These are phyloP conservation scores for Xylariaceae sp. DNA, from an alignment of 2,329 filamentous ascomycete species.

Conservation along the genomic window DNA sequence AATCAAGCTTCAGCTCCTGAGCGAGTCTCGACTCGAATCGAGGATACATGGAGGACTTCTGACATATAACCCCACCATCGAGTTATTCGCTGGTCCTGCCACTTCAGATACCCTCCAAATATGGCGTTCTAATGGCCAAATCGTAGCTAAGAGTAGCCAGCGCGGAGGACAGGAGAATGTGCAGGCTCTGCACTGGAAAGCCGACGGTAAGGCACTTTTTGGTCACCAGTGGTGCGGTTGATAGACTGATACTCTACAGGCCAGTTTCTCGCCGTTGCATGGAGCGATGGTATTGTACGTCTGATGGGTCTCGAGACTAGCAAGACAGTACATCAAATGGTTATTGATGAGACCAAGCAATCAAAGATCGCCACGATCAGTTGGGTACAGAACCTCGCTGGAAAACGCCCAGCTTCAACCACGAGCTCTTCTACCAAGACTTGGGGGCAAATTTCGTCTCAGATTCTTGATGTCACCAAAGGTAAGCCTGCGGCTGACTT, in stretches of 20 bases:
- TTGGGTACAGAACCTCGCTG: constrained; percentile 47
- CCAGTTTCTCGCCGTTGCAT: constrained; percentile 75
- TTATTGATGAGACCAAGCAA: constrained; percentile 42
- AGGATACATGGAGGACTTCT: constrained; percentile 56
- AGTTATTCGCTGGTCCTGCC: constrained; percentile 73
- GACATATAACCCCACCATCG: constrained; percentile 78
- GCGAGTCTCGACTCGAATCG: constrained; percentile 55
- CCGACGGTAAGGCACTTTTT: constrained; percentile 50
- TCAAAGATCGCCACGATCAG: constrained; percentile 49
- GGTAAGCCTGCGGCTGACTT: constrained; percentile 46
- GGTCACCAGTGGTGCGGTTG: neutral
- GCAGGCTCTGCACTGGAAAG: constrained; percentile 59
- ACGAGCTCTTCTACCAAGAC: constrained; percentile 19
- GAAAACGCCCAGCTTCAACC: constrained; percentile 23
- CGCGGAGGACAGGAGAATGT: constrained; percentile 39
- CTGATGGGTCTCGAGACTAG: constrained; percentile 75
- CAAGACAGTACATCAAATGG: constrained; percentile 73
- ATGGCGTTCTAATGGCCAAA: constrained; percentile 73
- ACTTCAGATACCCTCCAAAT: constrained; percentile 67
- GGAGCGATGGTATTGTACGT: constrained; percentile 75
- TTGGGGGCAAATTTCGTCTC: constrained; percentile 30
- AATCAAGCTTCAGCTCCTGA: constrained; percentile 44
- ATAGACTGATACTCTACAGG: constrained; percentile 41
- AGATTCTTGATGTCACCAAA: constrained; percentile 26
- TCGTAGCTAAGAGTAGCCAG: constrained; percentile 51